Evolutionary conservation across 331 rosid genomes (phyloP), one percentile per base, ranked within the genome.

Genomic region (Spiraea crenata): DNA sequence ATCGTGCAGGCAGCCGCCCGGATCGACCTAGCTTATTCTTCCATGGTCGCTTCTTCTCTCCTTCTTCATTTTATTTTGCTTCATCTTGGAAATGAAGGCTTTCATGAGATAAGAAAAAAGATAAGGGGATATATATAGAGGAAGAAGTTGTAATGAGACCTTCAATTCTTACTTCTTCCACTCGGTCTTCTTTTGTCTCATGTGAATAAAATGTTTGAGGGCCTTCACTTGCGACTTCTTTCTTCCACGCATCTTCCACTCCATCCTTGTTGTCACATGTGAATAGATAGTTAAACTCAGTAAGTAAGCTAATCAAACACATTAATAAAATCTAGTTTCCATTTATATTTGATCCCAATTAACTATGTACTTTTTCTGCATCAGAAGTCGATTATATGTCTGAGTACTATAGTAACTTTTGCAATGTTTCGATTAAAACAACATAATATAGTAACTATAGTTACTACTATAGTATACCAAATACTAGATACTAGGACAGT

Each of bases 111-210:
- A 82, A 57, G 64, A 63, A 51, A 84, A 78, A 60, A 47, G 72
- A 84, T 63, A 65, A 69, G 69, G 62, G 73, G 82, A 80, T 76
- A 82, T 58, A 82, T 72, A 82, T 74, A 72, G 72, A 46, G 70
- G 51, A 54, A 17, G 66, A 12, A 16, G 38, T 55, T 15, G 52
- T 56, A 42, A 42, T 42, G 7, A 42, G 47, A 2, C 9, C 47
- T 42, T 42, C 9, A 42, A 42, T 42, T 42, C 9, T 10, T 42
- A 42, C 0, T 42, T 42, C 47, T 42, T 42, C 47, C 47, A 42
- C 9, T 1, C 47, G 31, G 31, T 25, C 31, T 25, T 25, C 31
- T 25, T 25, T 25, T 25, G 31, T 25, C 31, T 25, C 31, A 25
- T 25, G 31, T 25, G 31, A 25, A 25, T 25, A 25, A 25, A 25